Evolutionary conservation across 208 protist species (phyloP).

Genomic region (Trichomonas vaginalis): DNA sequence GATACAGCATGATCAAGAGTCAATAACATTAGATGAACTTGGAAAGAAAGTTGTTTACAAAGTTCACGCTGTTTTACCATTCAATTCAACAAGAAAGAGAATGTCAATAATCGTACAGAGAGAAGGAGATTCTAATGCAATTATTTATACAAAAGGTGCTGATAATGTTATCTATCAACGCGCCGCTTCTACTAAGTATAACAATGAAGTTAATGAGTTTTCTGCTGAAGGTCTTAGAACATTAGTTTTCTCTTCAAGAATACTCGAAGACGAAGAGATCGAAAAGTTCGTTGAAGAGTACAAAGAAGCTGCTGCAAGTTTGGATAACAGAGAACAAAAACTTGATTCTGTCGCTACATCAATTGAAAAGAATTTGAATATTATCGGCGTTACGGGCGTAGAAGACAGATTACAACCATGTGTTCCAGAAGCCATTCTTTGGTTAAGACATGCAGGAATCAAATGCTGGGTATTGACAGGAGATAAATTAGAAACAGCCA

Average conservation of each 20-base stretch:
- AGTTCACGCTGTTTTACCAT: constrained; percentile 40
- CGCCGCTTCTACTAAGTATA: neutral
- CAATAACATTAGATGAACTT: neutral
- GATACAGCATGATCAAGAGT: neutral
- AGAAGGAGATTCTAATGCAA: neutral
- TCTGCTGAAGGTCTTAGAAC: neutral
- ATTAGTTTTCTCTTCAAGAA: neutral
- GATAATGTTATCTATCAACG: neutral
- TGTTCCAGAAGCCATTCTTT: neutral
- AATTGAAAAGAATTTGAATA: neutral
- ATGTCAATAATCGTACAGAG: constrained; percentile 86
- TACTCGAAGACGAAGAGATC: neutral
- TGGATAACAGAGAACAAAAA: neutral
- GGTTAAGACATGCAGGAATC: neutral
- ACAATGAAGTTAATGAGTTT: neutral
- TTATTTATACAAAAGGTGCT: neutral
- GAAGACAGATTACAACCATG: neutral
- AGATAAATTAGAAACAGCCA: constrained; percentile 70
- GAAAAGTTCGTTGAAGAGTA: neutral
- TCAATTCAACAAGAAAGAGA: constrained; percentile 83
- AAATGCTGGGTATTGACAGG: constrained; percentile 83
- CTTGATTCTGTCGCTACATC: neutral
- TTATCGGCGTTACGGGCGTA: neutral
- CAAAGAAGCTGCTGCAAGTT: neutral
- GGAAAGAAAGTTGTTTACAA: neutral